These are phyloP conservation scores for Myxozyma neglecta DNA, from an alignment of 805 yeast species.

Conservation along the genomic window DNA sequence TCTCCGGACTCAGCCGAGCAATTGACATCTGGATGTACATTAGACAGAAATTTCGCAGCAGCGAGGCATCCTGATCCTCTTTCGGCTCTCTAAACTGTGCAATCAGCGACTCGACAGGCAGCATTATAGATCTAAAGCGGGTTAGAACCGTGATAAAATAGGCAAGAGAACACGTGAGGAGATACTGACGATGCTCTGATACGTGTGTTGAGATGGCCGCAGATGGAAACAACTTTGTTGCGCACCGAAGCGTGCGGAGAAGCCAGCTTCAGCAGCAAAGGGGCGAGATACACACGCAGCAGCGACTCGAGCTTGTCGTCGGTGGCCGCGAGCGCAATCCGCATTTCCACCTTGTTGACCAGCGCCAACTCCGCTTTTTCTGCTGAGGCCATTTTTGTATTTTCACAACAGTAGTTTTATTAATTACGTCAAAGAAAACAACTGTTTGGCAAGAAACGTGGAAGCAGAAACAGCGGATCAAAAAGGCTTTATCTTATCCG, in stretches of 20 bases:
- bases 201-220: slow-evolving; percentile 68
- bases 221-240: slow-evolving; percentile 61
- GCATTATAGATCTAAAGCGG: slow-evolving; percentile 41
- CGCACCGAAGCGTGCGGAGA: slow-evolving; percentile 70
- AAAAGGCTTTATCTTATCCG: no score
- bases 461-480: no score
- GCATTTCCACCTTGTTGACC: slow-evolving; percentile 66
- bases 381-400: not conserved
- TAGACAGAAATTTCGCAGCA: slow-evolving; percentile 39
- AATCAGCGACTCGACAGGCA: slow-evolving; percentile 66
- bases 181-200: slow-evolving; percentile 47
- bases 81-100: slow-evolving; percentile 62
- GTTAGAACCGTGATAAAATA: not conserved
- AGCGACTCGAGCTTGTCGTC: slow-evolving; percentile 63
- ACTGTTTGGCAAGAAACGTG: no score
- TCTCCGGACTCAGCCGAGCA: slow-evolving; percentile 48
- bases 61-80: slow-evolving; percentile 31
- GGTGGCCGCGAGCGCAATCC: slow-evolving; percentile 72
- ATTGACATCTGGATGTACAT: slow-evolving; percentile 68
- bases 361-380: slow-evolving; percentile 55
- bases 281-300: slow-evolving; percentile 65
- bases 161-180: not conserved
- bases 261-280: slow-evolving; percentile 73
- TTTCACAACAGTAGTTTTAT: no score
- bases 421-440: no score